Conservation (phyloP, 2,329 filamentous ascomycete species). For the Diplocarpon rosae region DNA sequence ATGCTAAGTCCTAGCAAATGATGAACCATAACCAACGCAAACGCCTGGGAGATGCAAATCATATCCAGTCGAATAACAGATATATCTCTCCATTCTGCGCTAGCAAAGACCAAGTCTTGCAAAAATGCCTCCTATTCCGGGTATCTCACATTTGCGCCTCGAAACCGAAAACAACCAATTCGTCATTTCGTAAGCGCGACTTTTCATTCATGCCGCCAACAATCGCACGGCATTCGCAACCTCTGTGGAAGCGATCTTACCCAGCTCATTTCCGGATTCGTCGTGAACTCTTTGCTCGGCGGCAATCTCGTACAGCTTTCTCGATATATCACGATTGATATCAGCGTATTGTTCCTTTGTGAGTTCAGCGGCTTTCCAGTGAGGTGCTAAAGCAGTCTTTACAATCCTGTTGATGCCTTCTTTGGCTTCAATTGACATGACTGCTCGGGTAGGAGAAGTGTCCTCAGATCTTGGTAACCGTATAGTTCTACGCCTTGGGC, state of each 20-base stretch:
- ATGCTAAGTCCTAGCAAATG: slow-evolving; percentile 6
- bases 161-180: slow-evolving; percentile 12
- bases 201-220: slow-evolving; percentile 30
- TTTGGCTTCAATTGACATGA: slow-evolving; percentile 72
- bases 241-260: slow-evolving; percentile 66
- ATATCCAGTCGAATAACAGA: slow-evolving; percentile 11
- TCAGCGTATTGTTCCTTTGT: slow-evolving; percentile 83
- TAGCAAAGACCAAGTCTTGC: slow-evolving; percentile 3
- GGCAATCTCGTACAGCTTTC: slow-evolving; percentile 68
- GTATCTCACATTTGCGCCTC: slow-evolving; percentile 20
- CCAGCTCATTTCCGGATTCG: slow-evolving; percentile 58
- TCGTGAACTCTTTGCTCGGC: slow-evolving; percentile 38
- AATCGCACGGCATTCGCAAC: slow-evolving; percentile 63
- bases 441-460: slow-evolving; percentile 53
- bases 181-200: slow-evolving; percentile 10
- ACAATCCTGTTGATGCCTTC: slow-evolving; percentile 84
- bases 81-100: background rate
- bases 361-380: slow-evolving; percentile 65
- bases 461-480: slow-evolving; percentile 34
- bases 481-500: slow-evolving; percentile 22
- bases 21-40: slow-evolving; percentile 2
- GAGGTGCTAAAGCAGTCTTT: slow-evolving; percentile 65
- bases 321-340: slow-evolving; percentile 84
- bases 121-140: slow-evolving; percentile 9
- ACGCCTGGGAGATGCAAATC: slow-evolving; percentile 3